Conservation (phyloP, 176 grass and related monocot genomes). For the Guadua angustifolia region DNA sequence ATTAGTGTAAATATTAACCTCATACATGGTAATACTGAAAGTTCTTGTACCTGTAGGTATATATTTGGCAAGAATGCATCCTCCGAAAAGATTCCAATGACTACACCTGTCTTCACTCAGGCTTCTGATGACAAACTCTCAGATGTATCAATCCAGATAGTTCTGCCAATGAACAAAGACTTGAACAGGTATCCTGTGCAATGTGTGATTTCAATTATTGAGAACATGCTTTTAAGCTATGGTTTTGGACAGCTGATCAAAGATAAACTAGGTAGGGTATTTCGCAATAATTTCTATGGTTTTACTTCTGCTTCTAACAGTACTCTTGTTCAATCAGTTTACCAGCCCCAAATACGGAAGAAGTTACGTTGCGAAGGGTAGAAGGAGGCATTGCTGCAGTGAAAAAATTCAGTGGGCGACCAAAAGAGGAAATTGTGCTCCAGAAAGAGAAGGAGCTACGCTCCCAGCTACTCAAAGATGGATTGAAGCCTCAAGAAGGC, state of each 20-base stretch:
- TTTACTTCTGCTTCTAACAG: conserved; percentile 24
- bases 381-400: conserved; percentile 65
- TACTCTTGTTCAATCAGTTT: conserved; percentile 58
- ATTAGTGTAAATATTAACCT: background rate
- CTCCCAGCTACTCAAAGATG: conserved; percentile 65
- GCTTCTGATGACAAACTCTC: conserved; percentile 71
- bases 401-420: conserved; percentile 79
- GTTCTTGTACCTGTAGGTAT: conserved; percentile 63
- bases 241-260: background rate
- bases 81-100: conserved; percentile 91
- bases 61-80: conserved; percentile 94
- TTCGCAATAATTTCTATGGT: background rate
- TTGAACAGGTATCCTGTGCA: conserved; percentile 48
- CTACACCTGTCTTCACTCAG: conserved; percentile 93
- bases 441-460: conserved; percentile 64
- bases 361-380: conserved; percentile 61
- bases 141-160: conserved; percentile 87
- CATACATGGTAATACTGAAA: conserved; percentile 10
- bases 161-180: conserved; percentile 77
- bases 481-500: conserved; percentile 67
- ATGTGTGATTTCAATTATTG: background rate
- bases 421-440: conserved; percentile 69
- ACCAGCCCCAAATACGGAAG: conserved; percentile 64
- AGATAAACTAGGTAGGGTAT: background rate
- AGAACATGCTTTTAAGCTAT: background rate